Percentiles rank a stretch among this genome's conserved stretches.
These are phyloP conservation scores for Penicillium sp. DNA, from an alignment of 2,329 filamentous ascomycete species.

Conservation along the genomic window DNA sequence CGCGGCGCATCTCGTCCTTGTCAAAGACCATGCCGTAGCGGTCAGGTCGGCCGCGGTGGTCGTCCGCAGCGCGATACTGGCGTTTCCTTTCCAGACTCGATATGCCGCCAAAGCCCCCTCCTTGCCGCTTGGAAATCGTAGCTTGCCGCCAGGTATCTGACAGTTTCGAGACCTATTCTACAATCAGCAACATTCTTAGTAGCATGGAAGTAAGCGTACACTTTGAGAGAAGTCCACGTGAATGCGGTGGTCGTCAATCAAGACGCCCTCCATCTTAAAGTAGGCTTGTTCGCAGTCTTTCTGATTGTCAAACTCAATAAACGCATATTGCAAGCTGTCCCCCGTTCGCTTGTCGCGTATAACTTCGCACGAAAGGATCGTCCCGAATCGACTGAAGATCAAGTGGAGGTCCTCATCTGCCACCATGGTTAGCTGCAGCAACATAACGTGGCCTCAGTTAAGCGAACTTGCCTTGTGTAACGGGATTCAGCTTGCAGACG, in stretches of 20 bases:
- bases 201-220: constrained; percentile 55
- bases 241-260: constrained; percentile 96
- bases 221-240: constrained; percentile 99
- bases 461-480: constrained; percentile 63
- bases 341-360: constrained; percentile 91
- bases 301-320: constrained; percentile 94
- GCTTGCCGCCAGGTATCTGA: constrained; percentile 85
- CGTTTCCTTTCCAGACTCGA: constrained; percentile 81
- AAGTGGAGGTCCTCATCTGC: constrained; percentile 84
- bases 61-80: constrained; percentile 74
- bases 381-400: constrained; percentile 95
- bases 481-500: constrained; percentile 96
- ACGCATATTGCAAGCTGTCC: constrained; percentile 94
- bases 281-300: constrained; percentile 91
- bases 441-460: neutral
- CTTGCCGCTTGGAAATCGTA: constrained; percentile 74
- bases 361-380: constrained; percentile 91
- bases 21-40: constrained; percentile 80
- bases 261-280: constrained; percentile 96
- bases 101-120: constrained; percentile 87
- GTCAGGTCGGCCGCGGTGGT: constrained; percentile 39
- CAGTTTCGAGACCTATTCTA: constrained; percentile 61
- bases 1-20: constrained; percentile 61
- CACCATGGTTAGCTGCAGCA: constrained; percentile 15
- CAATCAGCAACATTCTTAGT: constrained; percentile 19